Evolutionary conservation across 768 basidiomycete species (phyloP), one percentile per base, ranked within the genome.

Genomic region (Pleurotus tuber-regium): DNA sequence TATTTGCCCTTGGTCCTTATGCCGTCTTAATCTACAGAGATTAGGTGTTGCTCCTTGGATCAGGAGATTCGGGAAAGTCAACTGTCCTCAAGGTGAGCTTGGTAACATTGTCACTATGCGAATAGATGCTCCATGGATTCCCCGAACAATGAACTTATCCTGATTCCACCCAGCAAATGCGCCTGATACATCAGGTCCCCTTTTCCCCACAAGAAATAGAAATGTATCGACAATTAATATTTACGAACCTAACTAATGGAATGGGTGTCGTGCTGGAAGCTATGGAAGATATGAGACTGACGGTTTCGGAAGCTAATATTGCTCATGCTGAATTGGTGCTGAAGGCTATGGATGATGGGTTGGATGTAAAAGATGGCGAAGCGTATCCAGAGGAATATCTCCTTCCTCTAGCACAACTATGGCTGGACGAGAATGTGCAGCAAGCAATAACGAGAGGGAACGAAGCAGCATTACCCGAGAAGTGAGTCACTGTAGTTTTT

Each of bases 21-120:
- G 21, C 46, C 14, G 54, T 2, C 51, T 26, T 24, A 14, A 49
- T 28, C 24, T 24, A 23, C 14, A 50, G 26, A 46, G 4, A 51
- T 21, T 54, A 94, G 87, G 86, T 97, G 14, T 75, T 98, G 42
- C 76, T 98, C 19, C 77, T 98, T 28, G 94, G 94, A 36, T 94
- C 94, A 29, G 94, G 94, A 21, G 94, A 96, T 64, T 90, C 87
- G 23, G 94, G 94, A 18, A 98, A 97, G 69, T 91, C 89, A 3
- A 97, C 94, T 6, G 79, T 97, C 61, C 78, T 94, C 66, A 94
- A 93, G 76, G 87, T 87, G 55, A 38, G 64, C 23, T 26, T 12
- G 12, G 11, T 25, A 33, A 3, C 8, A 24, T 14, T 18, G 21
- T 18, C 1, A 10, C 19, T 23, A 4, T n/a, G n/a, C n/a, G n/a